Conservation (phyloP, 176 grass and related monocot genomes). For the Musa acuminata region DNA sequence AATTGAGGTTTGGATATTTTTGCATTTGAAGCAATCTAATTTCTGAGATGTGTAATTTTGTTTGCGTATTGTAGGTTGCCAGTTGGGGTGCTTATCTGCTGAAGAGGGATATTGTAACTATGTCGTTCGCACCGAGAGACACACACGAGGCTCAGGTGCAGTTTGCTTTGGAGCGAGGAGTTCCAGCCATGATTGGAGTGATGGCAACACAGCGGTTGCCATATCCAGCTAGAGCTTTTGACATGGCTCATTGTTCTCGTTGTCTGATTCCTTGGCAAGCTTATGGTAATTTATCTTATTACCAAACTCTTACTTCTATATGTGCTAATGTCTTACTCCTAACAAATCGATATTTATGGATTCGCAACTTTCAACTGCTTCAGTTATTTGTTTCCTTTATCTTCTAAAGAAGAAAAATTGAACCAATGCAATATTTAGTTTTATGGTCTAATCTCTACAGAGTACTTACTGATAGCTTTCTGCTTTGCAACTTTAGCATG, state of each 20-base stretch:
- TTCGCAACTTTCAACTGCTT: background rate
- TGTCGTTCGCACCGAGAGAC: slow-evolving; percentile 19
- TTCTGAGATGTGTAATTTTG: background rate
- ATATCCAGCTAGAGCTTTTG: slow-evolving; percentile 17
- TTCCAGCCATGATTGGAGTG: slow-evolving; percentile 15
- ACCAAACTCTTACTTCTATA: background rate
- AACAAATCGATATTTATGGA: too few relatives aligned
- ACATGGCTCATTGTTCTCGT: slow-evolving; percentile 17
- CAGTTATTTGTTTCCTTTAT: background rate
- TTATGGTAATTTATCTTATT: background rate
- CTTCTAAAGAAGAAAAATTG: background rate
- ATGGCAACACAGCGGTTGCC: slow-evolving; percentile 10
- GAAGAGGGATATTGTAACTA: slow-evolving; percentile 11
- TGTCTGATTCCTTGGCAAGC: slow-evolving; percentile 13
- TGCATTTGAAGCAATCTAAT: background rate
- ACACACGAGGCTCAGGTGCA: slow-evolving; percentile 19
- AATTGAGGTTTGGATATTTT: background rate
- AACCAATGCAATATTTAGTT: too few relatives aligned
- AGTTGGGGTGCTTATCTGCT: slow-evolving; percentile 19
- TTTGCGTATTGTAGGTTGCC: slow-evolving; percentile 8
- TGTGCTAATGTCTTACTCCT: background rate
- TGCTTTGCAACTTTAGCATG: too few relatives aligned
- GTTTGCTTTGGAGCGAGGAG: slow-evolving; percentile 17
- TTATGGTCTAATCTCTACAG: too few relatives aligned
- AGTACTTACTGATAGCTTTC: too few relatives aligned